Evolutionary conservation across 179 eudicot genomes (phyloP).

Genomic region (Pouteria campechiana): DNA sequence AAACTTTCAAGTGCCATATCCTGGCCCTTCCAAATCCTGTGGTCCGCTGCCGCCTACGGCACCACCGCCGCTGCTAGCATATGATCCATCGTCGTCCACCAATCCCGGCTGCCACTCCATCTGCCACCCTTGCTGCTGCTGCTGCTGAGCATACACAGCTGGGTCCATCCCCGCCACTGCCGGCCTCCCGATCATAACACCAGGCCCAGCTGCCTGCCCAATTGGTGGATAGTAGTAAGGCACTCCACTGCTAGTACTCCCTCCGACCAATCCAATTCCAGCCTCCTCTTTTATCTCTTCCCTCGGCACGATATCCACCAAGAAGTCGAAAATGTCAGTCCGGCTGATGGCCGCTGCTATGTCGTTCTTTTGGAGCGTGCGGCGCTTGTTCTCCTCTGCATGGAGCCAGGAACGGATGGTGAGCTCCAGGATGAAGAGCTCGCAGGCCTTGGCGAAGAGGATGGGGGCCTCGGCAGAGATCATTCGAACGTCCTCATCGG

Average conservation of each 20-base stretch:
- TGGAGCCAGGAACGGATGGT: constrained; percentile 63
- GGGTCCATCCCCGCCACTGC: constrained; percentile 24
- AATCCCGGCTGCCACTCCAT: constrained; percentile 59
- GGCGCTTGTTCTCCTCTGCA: constrained; percentile 66
- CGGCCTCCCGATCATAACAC: constrained; percentile 52
- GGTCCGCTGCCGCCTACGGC: constrained; percentile 14
- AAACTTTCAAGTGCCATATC: too few relatives aligned
- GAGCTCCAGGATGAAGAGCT: constrained; percentile 59
- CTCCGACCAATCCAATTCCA: constrained; percentile 18
- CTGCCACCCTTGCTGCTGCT: constrained; percentile 59
- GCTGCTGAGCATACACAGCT: constrained; percentile 19
- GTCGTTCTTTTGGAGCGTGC: constrained; percentile 67
- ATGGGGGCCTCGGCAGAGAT: constrained; percentile 69
- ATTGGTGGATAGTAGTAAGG: constrained; percentile 56
- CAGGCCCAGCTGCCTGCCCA: constrained; percentile 37
- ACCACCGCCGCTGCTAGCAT: constrained; percentile 14
- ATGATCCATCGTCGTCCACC: constrained; percentile 28
- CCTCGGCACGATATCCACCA: constrained; percentile 62
- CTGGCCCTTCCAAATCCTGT: constrained; percentile 30
- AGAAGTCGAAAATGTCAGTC: constrained; percentile 59
- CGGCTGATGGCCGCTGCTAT: constrained; percentile 61
- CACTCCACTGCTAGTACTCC: constrained; percentile 39
- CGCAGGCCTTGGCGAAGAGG: constrained; percentile 65
- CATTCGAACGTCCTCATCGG: constrained; percentile 74
- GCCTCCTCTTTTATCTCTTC: constrained; percentile 58